Percentiles rank a stretch among this genome's conserved stretches.
Conservation (phyloP, 192 early-diverging fungal species). For the Coemansia sp. region DNA sequence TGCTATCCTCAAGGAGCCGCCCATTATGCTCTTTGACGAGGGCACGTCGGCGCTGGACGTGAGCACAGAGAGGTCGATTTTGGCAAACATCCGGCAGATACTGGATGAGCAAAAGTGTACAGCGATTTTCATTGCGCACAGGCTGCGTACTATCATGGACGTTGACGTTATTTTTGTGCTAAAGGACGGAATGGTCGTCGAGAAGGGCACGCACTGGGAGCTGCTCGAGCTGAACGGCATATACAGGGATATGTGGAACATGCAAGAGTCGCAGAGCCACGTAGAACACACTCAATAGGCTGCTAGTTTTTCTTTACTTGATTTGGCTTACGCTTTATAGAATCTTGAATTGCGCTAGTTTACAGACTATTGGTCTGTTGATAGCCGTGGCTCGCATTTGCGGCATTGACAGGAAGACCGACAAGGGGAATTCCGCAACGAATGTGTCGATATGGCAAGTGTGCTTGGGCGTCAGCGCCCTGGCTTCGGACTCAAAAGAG, state of each 20-base stretch:
- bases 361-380: background rate
- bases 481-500: background rate
- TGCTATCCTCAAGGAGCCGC: slow-evolving; percentile 55
- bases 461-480: background rate
- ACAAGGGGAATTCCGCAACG: background rate
- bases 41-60: slow-evolving; percentile 65
- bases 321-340: background rate
- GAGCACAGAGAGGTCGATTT: slow-evolving; percentile 65
- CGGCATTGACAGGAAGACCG: background rate
- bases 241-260: slow-evolving; percentile 87
- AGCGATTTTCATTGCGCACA: slow-evolving; percentile 92
- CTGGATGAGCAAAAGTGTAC: slow-evolving; percentile 65
- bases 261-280: slow-evolving; percentile 41
- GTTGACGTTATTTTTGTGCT: slow-evolving; percentile 93
- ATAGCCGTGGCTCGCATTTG: background rate
- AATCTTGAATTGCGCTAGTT: background rate
- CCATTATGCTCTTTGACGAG: slow-evolving; percentile 64
- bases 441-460: background rate
- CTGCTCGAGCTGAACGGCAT: slow-evolving; percentile 66
- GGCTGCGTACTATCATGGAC: slow-evolving; percentile 85
- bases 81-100: slow-evolving; percentile 85
- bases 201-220: slow-evolving; percentile 82
- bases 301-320: background rate
- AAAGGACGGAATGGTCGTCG: slow-evolving; percentile 77
- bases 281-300: background rate